These are phyloP conservation scores for Floccularia luteovirens DNA, from an alignment of 768 basidiomycete species.

Conservation along the genomic window DNA sequence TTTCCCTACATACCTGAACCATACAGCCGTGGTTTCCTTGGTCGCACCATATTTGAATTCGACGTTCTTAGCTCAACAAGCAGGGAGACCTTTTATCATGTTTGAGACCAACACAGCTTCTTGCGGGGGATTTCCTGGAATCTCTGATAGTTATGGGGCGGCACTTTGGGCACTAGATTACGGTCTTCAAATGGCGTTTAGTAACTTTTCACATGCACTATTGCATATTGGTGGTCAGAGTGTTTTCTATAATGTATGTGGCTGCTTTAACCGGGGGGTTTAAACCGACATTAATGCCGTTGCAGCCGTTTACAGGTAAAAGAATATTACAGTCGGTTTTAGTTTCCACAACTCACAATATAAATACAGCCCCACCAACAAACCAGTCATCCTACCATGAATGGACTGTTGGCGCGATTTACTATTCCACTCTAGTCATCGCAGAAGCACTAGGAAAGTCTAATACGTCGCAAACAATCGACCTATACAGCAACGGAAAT, in stretches of 20 bases:
- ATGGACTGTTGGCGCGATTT: constrained; percentile 71
- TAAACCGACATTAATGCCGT: too few relatives aligned
- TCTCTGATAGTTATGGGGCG: constrained; percentile 55
- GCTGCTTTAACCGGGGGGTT: too few relatives aligned
- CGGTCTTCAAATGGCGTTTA: constrained; percentile 46
- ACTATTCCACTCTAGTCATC: constrained; percentile 65
- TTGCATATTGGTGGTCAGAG: constrained; percentile 58
- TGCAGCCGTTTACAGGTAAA: constrained; percentile 42
- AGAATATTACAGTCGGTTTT: too few relatives aligned
- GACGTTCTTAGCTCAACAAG: constrained; percentile 31
- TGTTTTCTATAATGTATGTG: constrained; percentile 56
- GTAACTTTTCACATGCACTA: constrained; percentile 42
- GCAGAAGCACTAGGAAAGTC: constrained; percentile 66
- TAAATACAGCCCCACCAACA: constrained; percentile 30
- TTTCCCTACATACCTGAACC: constrained; percentile 60
- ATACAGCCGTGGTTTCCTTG: constrained; percentile 42
- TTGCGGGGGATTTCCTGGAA: constrained; percentile 61
- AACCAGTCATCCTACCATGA: constrained; percentile 50
- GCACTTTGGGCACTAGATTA: constrained; percentile 63
- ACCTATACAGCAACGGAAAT: constrained; percentile 41
- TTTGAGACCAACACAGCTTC: constrained; percentile 67
- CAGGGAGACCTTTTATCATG: constrained; percentile 47
- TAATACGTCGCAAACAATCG: constrained; percentile 58
- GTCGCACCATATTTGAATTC: constrained; percentile 46
- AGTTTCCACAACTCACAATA: too few relatives aligned